Percentiles rank a stretch among this genome's conserved stretches.
Conservation (phyloP, 768 basidiomycete species). For the Tricholoma hemisulphureum region DNA sequence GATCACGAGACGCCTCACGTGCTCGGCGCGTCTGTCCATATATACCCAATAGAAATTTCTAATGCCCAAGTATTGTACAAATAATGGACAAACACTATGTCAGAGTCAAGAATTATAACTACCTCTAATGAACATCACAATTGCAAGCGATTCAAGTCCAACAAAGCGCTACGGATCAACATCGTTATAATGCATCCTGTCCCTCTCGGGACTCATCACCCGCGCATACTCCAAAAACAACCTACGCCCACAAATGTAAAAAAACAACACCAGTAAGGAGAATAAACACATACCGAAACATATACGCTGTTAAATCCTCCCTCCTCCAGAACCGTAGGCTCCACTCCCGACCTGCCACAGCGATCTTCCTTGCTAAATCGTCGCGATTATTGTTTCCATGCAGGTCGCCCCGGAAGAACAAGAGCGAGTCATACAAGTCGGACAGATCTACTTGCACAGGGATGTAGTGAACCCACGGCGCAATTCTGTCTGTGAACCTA, state of each 20-base stretch:
- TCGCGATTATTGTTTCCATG: constrained; percentile 56
- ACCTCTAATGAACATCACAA: not conserved
- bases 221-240: constrained; percentile 55
- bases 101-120: not conserved
- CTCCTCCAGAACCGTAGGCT: constrained; percentile 55
- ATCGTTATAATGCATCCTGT: constrained; percentile 35
- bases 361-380: constrained; percentile 55
- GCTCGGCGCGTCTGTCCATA: too few species aligned
- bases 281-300: constrained; percentile 44
- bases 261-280: not conserved
- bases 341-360: constrained; percentile 55
- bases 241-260: constrained; percentile 35
- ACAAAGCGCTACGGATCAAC: not conserved
- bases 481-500: constrained; percentile 53
- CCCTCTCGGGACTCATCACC: constrained; percentile 46
- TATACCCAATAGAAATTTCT: too few species aligned
- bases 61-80: not conserved
- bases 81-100: not conserved
- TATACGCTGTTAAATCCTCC: constrained; percentile 59
- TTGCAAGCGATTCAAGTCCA: not conserved
- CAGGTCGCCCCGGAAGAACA: constrained; percentile 68
- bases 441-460: constrained; percentile 62
- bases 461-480: constrained; percentile 72
- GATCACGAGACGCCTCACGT: too few species aligned
- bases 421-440: constrained; percentile 66